These are phyloP conservation scores for Chlorociboria aeruginascens DNA, from an alignment of 495 filamentous ascomycete genomes.

Conservation along the genomic window DNA sequence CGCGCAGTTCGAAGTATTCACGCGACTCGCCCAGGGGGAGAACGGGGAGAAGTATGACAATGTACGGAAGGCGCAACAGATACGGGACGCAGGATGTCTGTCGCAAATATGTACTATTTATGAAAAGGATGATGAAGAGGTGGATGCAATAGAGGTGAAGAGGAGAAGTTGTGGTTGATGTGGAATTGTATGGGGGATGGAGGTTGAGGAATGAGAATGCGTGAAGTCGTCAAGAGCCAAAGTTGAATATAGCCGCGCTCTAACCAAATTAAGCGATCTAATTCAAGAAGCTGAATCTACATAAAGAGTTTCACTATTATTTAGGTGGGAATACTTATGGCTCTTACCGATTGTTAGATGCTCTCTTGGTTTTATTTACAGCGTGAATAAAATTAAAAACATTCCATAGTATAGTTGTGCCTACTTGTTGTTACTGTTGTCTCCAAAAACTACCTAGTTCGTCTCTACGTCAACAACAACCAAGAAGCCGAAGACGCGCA, in stretches of 20 bases:
- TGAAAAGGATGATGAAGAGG: too few species aligned
- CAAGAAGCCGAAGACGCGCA: constrained; percentile 3
- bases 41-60: constrained; percentile 16
- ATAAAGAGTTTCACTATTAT: not conserved
- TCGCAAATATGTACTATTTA: too few species aligned
- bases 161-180: constrained; percentile 14
- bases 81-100: too few species aligned
- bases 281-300: not conserved
- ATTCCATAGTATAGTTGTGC: not conserved
- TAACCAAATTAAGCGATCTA: not conserved
- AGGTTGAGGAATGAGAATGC: constrained; percentile 13
- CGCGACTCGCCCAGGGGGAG: constrained; percentile 27
- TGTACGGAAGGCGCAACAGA: too few species aligned
- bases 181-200: constrained; percentile 15
- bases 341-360: not conserved
- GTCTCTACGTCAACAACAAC: not conserved
- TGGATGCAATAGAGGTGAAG: constrained; percentile 7
- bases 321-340: not conserved
- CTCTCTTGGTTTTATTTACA: not conserved
- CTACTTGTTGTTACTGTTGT: not conserved
- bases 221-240: constrained; percentile 4
- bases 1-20: constrained; percentile 20
- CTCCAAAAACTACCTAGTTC: not conserved
- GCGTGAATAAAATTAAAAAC: not conserved
- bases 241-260: not conserved